A percentile compares a stretch with the other conserved stretches of the same genome.
Evolutionary conservation across 495 filamentous ascomycete species (phyloP).

Genomic region (Podospora comata): DNA sequence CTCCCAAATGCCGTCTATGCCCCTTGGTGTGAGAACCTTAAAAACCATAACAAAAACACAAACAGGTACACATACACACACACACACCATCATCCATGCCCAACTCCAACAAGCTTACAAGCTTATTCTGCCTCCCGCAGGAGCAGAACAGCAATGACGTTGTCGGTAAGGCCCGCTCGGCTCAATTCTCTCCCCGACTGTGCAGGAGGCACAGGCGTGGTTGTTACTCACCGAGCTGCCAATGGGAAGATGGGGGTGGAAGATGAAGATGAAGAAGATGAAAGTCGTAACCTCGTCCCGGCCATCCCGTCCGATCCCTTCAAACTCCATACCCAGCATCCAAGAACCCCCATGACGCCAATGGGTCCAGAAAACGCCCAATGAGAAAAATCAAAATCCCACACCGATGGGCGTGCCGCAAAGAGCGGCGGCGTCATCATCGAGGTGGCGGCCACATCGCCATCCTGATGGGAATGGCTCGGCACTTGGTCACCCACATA

Average conservation of each 20-base stretch:
- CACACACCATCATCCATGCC: neutral
- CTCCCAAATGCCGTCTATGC: neutral
- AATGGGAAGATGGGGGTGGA: conserved; percentile 3
- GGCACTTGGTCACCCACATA: neutral
- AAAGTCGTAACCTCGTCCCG: conserved; percentile 7
- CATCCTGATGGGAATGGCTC: neutral
- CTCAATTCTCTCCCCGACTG: neutral
- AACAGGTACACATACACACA: neutral
- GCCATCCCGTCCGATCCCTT: conserved; percentile 3
- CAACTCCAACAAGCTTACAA: neutral
- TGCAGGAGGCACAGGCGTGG: neutral
- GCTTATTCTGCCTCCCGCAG: neutral
- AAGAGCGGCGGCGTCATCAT: neutral
- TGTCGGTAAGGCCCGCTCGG: neutral
- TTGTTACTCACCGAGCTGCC: conserved; percentile 5
- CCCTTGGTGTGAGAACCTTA: conserved; percentile 2
- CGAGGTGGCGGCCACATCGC: neutral
- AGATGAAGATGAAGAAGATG: conserved; percentile 4
- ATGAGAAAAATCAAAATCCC: neutral
- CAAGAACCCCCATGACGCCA: conserved; percentile 10
- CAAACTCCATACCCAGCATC: conserved; percentile 3
- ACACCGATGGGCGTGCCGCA: neutral
- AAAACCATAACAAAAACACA: neutral
- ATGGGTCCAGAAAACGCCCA: neutral
- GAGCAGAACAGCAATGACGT: neutral